These are phyloP conservation scores for Sugiyamaella marilandica DNA, from an alignment of 805 yeast genomes.

Conservation along the genomic window DNA sequence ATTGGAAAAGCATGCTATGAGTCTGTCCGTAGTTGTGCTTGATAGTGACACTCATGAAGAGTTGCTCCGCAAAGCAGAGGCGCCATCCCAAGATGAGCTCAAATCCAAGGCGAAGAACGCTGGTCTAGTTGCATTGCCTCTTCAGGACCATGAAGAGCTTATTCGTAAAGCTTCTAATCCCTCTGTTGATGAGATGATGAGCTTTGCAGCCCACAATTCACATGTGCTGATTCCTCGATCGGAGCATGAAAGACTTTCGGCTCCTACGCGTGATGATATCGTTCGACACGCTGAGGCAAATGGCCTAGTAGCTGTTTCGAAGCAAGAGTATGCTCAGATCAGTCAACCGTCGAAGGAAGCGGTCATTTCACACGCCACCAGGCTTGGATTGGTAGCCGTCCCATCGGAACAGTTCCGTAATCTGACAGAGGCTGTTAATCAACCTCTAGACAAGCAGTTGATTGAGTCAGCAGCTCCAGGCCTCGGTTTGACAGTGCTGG, in stretches of 20 bases:
- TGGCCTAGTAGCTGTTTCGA: slow-evolving; percentile 28
- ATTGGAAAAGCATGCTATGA: slow-evolving; percentile 30
- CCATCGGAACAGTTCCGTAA: slow-evolving; percentile 23
- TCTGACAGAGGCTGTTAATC: slow-evolving; percentile 24
- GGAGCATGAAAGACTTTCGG: slow-evolving; percentile 13
- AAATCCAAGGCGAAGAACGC: slow-evolving; percentile 28
- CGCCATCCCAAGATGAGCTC: slow-evolving; percentile 23
- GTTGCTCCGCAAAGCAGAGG: slow-evolving; percentile 11
- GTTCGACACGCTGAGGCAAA: slow-evolving; percentile 11
- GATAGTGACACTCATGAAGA: slow-evolving; percentile 31
- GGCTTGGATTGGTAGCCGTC: slow-evolving; percentile 25
- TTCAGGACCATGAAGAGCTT: slow-evolving; percentile 29
- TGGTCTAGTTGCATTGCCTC: slow-evolving; percentile 31
- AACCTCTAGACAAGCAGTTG: slow-evolving; percentile 20
- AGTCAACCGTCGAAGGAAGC: slow-evolving; percentile 13
- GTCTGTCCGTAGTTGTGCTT: slow-evolving; percentile 30
- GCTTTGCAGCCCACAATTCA: slow-evolving; percentile 20
- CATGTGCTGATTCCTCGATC: slow-evolving; percentile 10
- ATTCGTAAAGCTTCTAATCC: slow-evolving; percentile 12
- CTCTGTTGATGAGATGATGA: slow-evolving; percentile 12
- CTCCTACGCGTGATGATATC: slow-evolving; percentile 25
- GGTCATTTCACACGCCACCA: slow-evolving; percentile 16
- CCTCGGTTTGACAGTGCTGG: slow-evolving; percentile 22
- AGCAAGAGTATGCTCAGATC: slow-evolving; percentile 16
- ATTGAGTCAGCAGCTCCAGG: slow-evolving; percentile 25